Evolutionary conservation across 1,284 basidiomycete genomes (phyloP), one percentile per base, ranked within the genome.

Genomic region (Coniferiporia sulphurascens): DNA sequence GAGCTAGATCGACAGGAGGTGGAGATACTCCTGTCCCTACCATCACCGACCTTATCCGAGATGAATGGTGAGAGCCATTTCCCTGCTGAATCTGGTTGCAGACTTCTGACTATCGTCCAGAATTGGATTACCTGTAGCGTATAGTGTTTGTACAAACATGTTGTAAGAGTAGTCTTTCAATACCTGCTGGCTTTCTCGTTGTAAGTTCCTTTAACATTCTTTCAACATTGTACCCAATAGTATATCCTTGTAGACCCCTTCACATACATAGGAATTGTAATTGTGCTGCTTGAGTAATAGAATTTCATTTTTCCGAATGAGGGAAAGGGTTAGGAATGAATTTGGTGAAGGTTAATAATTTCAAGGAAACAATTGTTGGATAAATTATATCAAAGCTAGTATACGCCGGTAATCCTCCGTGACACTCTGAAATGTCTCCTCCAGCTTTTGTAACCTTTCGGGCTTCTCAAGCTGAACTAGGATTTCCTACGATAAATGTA

Each of bases 391-490:
- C 71, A 83, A 81, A 1, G 78, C 79, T 45, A 96, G 75, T 68
- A 97, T 87, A 56, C 93, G 84, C 65, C 81, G 80, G 67, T 98
- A 98, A 72, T 95, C 95, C 52, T 93, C 86, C 55, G 81, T 77
- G 13, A 98, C 93, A 60, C 80, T 87, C 69, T 91, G 86, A 74
- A 93, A 99, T 9, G 96, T 98, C 74, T 96, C 92, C 70, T 96
- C 90, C 52, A 99, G 77, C 70, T 95, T 97, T 62, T 90, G 85
- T 58, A 92, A 80, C 48, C 93, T 81, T 70, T 98, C 95, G 54
- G 87, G 78, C 65, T 89, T 88, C 56, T 94, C 89, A 61, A 97
- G 75, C 70, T 95, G 91, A 53, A 85, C 86, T 55, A 98, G 80
- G 57, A 90, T 82, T 76, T 97, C 94, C 89, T 95, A 71, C 36